Percentiles rank a stretch among this genome's conserved stretches.
phyloP scores from a whole-genome alignment of 345 rosid genomes.

The Cardamine occulta region DNA sequence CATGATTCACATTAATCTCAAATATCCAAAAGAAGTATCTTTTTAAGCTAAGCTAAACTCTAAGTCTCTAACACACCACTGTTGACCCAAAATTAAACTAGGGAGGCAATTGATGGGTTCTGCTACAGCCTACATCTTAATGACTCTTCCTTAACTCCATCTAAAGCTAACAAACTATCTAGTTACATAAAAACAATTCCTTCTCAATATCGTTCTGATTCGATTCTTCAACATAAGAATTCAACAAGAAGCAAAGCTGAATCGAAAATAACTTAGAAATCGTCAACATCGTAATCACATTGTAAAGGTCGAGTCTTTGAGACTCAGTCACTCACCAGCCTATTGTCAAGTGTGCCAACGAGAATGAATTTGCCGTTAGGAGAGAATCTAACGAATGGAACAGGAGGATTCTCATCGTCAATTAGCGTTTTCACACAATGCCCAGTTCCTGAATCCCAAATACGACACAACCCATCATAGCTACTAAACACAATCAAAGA shows the following conservation, averaged over 20 bases:
- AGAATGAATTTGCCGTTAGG: slow-evolving; percentile 91
- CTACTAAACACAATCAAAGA: slow-evolving; percentile 85
- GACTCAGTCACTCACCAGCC: slow-evolving; percentile 54
- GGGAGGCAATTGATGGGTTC: not conserved
- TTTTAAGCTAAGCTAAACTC: not conserved
- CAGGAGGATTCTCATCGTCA: slow-evolving; percentile 91
- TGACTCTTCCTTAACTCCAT: too few species aligned
- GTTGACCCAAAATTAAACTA: not conserved
- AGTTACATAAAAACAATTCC: not conserved
- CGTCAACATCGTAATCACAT: too few species aligned
- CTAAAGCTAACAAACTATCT: not conserved
- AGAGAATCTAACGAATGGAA: slow-evolving; percentile 78
- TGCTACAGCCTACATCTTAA: not conserved
- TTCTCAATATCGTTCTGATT: not conserved
- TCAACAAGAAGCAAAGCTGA: not conserved
- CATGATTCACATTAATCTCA: too few species aligned
- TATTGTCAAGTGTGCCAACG: slow-evolving; percentile 84
- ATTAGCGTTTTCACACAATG: slow-evolving; percentile 83
- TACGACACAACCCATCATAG: slow-evolving; percentile 82
- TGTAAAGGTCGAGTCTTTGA: not conserved
- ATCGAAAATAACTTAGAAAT: not conserved
- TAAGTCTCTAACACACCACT: not conserved
- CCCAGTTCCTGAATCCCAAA: slow-evolving; percentile 90
- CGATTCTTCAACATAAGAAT: not conserved
- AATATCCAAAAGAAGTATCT: not conserved